Evolutionary conservation across 225 moss, liverwort and hornwort genomes (phyloP).

Genomic region (Neckera pumila): DNA sequence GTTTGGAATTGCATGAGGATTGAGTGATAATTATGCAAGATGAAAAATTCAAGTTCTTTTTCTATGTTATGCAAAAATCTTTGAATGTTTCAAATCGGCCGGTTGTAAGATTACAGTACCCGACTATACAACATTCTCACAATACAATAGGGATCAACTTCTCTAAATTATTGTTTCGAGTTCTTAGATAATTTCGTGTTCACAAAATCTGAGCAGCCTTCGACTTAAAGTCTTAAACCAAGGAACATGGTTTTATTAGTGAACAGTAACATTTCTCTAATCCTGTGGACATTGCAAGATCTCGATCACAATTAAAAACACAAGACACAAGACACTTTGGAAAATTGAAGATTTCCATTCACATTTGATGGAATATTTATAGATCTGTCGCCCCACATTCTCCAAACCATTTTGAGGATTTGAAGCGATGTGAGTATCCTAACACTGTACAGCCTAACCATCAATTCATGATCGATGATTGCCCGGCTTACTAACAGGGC

Average conservation of each 20-base stretch:
- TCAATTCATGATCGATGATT: background rate
- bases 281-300: background rate
- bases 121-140: too few species aligned
- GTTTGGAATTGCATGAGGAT: too few species aligned
- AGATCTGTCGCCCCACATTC: background rate
- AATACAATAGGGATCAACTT: background rate
- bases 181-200: too few species aligned
- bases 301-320: background rate
- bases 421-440: background rate
- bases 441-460: background rate
- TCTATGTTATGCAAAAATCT: too few species aligned
- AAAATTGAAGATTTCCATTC: background rate
- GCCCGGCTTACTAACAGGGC: background rate
- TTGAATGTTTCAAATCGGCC: too few species aligned
- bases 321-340: background rate
- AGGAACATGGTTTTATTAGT: background rate
- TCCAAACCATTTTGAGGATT: background rate
- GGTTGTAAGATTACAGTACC: too few species aligned
- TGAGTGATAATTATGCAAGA: too few species aligned
- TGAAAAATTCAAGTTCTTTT: too few species aligned
- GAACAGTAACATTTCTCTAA: background rate
- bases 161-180: background rate
- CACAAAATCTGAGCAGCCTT: background rate
- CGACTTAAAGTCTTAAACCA: too few species aligned
- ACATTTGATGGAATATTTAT: slow-evolving; percentile 5